phyloP scores from a whole-genome alignment of 441 rosid genomes.

The Daphne laureola region DNA sequence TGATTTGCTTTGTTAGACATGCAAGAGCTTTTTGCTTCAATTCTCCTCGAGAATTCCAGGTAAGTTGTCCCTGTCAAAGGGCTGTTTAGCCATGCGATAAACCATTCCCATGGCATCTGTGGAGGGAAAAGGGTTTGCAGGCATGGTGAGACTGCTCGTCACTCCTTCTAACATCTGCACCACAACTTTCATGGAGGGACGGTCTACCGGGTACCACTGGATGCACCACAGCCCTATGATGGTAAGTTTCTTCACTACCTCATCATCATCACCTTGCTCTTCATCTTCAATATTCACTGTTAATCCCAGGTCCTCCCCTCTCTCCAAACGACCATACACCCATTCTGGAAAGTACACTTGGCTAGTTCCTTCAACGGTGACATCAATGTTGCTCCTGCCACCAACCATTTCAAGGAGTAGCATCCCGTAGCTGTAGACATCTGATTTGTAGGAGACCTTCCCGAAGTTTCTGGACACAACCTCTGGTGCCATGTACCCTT shows the following conservation, averaged over 20 bases:
- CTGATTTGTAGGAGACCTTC: conserved; percentile 11
- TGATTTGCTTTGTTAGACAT: no score
- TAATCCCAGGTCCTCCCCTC: not conserved
- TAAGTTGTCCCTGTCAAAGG: conserved; percentile 1
- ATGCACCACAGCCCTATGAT: conserved; percentile 27
- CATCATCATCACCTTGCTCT: conserved; percentile 4
- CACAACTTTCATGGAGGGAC: conserved; percentile 22
- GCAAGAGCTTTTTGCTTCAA: no score
- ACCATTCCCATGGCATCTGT: not conserved
- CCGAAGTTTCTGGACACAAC: conserved; percentile 14
- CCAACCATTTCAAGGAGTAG: conserved; percentile 14
- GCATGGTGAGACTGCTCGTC: conserved; percentile 13
- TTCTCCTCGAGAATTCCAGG: conserved; percentile 17
- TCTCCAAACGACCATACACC: conserved; percentile 5
- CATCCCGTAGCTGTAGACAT: conserved; percentile 14
- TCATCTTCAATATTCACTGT: conserved; percentile 1
- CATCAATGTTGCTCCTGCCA: conserved; percentile 12
- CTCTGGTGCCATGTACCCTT: conserved; percentile 13
- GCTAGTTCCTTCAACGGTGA: conserved; percentile 1
- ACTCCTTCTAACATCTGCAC: conserved; percentile 28
- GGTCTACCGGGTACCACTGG: conserved; percentile 24
- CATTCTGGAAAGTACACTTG: conserved; percentile 17
- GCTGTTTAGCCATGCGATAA: not conserved
- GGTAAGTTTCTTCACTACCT: conserved; percentile 20
- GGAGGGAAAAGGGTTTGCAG: conserved; percentile 25